These are phyloP conservation scores for Spergularia azorica DNA, from an alignment of 179 eudicot genomes.

Conservation along the genomic window DNA sequence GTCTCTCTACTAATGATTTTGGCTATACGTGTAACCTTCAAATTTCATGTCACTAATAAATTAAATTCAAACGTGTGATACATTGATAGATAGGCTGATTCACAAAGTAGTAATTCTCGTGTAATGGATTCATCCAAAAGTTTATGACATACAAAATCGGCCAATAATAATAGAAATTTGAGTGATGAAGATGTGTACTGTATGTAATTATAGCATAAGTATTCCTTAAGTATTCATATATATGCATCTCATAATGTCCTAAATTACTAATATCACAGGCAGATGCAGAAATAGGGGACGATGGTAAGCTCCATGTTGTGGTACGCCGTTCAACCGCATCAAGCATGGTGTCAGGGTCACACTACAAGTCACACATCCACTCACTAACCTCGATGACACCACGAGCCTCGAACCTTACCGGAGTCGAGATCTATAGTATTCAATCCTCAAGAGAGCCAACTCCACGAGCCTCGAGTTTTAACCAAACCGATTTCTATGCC, in stretches of 20 bases:
- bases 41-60: too few relatives aligned
- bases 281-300: constrained; percentile 91
- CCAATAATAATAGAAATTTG: too few relatives aligned
- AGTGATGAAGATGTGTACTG: too few relatives aligned
- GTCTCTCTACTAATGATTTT: too few relatives aligned
- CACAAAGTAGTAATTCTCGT: background rate
- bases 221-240: too few relatives aligned
- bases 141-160: too few relatives aligned
- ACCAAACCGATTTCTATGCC: constrained; percentile 87
- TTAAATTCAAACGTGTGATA: too few relatives aligned
- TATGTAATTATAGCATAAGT: too few relatives aligned
- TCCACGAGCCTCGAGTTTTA: constrained; percentile 88
- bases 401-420: constrained; percentile 83
- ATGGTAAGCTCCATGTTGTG: constrained; percentile 89
- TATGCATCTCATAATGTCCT: background rate
- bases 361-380: constrained; percentile 55
- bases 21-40: too few relatives aligned
- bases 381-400: constrained; percentile 65
- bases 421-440: constrained; percentile 90
- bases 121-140: background rate
- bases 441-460: constrained; percentile 94
- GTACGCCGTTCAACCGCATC: constrained; percentile 63
- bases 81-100: too few relatives aligned
- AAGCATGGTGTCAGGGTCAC: constrained; percentile 58
- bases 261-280: constrained; percentile 40